Evolutionary conservation across 192 early-diverging fungal species (phyloP), one percentile per base, ranked within the genome.

Genomic region (Coemansia sp.): DNA sequence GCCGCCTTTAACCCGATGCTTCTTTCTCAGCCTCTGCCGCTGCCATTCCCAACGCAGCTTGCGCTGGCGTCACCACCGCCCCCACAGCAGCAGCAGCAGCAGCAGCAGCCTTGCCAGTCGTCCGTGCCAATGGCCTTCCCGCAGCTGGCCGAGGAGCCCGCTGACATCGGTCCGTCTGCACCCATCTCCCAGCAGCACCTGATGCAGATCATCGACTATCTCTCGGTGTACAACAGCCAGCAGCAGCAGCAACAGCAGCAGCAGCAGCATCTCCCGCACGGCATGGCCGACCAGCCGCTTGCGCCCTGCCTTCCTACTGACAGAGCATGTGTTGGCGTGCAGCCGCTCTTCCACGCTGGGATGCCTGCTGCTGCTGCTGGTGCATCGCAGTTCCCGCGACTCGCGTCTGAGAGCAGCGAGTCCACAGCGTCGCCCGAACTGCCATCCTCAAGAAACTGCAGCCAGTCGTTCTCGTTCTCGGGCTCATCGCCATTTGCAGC

Each of bases 131-230:
- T 75, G 13, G 69, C 73, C 15, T 80, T 80, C 69, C 78, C 78
- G 41, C 78, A 75, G 55, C 78, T 80, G 16, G 54, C 61, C 46
- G 78, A 80, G 37, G 73, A 80, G 26, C 60, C 37, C 39, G 9
- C 26, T 22, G 57, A 68, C 54, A 61, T 15, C 5, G 67, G 67
- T 32, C 21, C 51, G 26, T 12, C 62, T 9, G 71, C 74, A 36
- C 68, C 65, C 46, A 65, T 72, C 47, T 72, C 73, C 54, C 74
- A 66, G 68, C 73, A 82, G 65, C 72, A 73, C 43, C 45, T 82
- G n/a, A 73, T 82, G 71, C 79, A 82, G 71, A 59, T 82, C 65
- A 82, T 82, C 45, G 79, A 82, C 74, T 82, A 82, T 41, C 62
- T 82, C 15, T 69, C 79, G 1, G 62, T 59, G 15, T 82, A 68